These are phyloP conservation scores for Tuber magnatum DNA, from an alignment of 495 filamentous ascomycete species.

Conservation along the genomic window DNA sequence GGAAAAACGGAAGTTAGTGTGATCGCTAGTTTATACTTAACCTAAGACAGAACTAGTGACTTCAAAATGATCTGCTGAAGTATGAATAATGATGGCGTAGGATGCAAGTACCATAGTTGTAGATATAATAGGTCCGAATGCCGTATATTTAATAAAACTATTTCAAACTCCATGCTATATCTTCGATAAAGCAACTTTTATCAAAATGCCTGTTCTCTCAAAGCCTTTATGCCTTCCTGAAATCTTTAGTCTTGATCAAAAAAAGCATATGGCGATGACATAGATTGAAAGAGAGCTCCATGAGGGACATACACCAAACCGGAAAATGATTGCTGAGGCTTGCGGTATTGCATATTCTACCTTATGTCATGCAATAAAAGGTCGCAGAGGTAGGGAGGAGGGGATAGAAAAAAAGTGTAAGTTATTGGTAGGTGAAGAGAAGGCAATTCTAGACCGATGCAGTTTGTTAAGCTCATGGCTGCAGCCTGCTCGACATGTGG, in stretches of 20 bases:
- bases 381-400: background rate
- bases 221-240: conserved; percentile 6
- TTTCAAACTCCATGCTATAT: no score
- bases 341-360: conserved; percentile 13
- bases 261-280: conserved; percentile 10
- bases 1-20: no score
- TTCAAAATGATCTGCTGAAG: no score
- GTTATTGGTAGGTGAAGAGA: background rate
- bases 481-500: background rate
- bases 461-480: conserved; percentile 7
- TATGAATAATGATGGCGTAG: no score
- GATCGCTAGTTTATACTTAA: no score
- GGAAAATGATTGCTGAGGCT: conserved; percentile 8
- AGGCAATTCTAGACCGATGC: background rate
- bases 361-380: background rate
- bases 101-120: no score
- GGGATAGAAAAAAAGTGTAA: background rate
- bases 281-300: conserved; percentile 10
- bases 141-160: no score
- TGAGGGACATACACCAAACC: background rate
- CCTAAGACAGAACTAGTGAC: no score
- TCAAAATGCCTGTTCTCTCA: background rate
- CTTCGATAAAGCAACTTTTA: no score
- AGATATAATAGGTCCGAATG: no score
- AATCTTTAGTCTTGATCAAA: conserved; percentile 7